Conservation (phyloP, 768 basidiomycete species). For the Rhodotorula taiwanensis region DNA sequence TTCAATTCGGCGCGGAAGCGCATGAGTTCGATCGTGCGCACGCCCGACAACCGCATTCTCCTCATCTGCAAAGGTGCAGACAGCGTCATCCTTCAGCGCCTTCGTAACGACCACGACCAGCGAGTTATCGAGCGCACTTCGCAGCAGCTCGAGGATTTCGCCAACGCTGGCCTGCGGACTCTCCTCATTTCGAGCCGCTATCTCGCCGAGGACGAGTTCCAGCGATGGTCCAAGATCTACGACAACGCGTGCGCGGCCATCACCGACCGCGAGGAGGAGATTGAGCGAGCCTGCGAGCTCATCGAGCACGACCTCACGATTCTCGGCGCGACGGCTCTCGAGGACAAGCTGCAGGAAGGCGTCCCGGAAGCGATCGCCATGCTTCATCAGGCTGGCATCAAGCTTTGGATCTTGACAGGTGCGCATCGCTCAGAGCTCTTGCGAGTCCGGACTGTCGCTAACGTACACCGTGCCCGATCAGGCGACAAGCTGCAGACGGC, state of each 20-base stretch:
- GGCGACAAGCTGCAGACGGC: constrained; percentile 97
- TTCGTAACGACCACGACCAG: constrained; percentile 68
- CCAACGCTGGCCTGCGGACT: constrained; percentile 84
- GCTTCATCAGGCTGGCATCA: constrained; percentile 87
- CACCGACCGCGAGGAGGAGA: constrained; percentile 77
- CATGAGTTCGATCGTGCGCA: constrained; percentile 86
- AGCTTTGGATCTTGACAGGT: constrained; percentile 96
- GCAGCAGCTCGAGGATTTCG: constrained; percentile 86
- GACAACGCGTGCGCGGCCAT: constrained; percentile 73
- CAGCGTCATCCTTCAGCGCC: constrained; percentile 81
- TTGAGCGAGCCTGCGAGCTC: constrained; percentile 75
- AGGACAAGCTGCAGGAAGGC: constrained; percentile 94
- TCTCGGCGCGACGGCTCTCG: constrained; percentile 88
- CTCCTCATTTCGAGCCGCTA: constrained; percentile 78
- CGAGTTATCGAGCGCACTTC: constrained; percentile 67
- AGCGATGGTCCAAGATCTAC: constrained; percentile 68
- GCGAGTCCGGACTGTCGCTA: too few relatives aligned
- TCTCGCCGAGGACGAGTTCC: constrained; percentile 74
- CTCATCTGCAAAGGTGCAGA: constrained; percentile 97
- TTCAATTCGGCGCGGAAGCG: constrained; percentile 92
- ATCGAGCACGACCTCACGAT: constrained; percentile 78
- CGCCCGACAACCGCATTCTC: constrained; percentile 71
- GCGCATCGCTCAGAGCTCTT: constrained; percentile 26
- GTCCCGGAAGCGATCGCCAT: constrained; percentile 93
- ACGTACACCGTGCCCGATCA: constrained; percentile 36